phyloP scores from a whole-genome alignment of 805 yeast genomes.

The Monosporozyma solicola region DNA sequence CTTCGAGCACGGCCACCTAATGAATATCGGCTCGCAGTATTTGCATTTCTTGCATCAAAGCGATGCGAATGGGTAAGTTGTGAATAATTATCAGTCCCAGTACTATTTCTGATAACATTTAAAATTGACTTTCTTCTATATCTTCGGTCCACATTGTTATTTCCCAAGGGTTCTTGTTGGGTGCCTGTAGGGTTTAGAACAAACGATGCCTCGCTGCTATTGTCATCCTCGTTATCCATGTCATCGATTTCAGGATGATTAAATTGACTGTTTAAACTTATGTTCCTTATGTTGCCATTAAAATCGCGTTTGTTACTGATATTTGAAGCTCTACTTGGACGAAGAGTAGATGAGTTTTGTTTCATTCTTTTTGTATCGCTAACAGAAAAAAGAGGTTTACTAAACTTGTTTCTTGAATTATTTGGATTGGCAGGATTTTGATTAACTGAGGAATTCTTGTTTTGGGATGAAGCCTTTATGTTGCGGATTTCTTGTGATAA shows the following conservation, averaged over 20 bases:
- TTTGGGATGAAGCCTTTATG: background rate
- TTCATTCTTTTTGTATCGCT: slow-evolving; percentile 1
- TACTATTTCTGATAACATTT: slow-evolving; percentile 26
- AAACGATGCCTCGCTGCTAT: slow-evolving; percentile 29
- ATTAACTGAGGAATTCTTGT: background rate
- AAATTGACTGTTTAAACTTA: background rate
- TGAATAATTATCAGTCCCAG: slow-evolving; percentile 1
- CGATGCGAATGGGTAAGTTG: background rate
- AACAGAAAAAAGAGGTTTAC: slow-evolving; percentile 4
- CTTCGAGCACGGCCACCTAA: slow-evolving; percentile 1
- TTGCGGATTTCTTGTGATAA: slow-evolving; percentile 8
- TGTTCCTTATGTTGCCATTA: background rate
- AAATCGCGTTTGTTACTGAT: background rate
- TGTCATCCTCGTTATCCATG: slow-evolving; percentile 13
- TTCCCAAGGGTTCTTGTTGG: slow-evolving; percentile 1
- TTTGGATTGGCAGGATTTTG: background rate
- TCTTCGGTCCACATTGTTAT: slow-evolving; percentile 7
- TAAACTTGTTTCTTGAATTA: background rate
- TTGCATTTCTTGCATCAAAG: background rate
- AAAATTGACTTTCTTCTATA: slow-evolving; percentile 27
- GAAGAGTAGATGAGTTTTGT: background rate
- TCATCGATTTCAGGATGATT: background rate
- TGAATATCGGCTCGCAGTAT: background rate
- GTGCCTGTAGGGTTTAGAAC: slow-evolving; percentile 22
- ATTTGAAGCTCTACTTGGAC: background rate